Evolutionary conservation across 768 basidiomycete genomes (phyloP).

Genomic region (Piloderma croceum): DNA sequence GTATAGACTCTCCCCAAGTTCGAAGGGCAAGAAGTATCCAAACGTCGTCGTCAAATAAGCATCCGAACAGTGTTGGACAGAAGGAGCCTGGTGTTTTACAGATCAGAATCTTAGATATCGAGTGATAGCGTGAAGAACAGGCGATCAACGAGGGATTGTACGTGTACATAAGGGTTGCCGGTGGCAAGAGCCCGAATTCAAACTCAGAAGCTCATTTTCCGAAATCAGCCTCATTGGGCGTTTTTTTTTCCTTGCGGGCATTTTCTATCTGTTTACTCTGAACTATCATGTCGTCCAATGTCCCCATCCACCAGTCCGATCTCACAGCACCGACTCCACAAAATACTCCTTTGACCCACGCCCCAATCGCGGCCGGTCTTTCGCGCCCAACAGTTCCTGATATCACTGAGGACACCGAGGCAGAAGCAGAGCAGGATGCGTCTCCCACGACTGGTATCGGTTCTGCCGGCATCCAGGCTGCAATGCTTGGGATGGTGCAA

Average conservation of each 20-base stretch:
- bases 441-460: constrained; percentile 26
- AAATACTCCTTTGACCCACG: constrained; percentile 83
- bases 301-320: constrained; percentile 54
- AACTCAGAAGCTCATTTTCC: too few relatives aligned
- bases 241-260: constrained; percentile 18
- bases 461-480: constrained; percentile 45
- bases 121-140: too few relatives aligned
- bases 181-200: too few relatives aligned
- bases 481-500: constrained; percentile 83
- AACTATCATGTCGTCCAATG: constrained; percentile 57
- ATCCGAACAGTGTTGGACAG: too few relatives aligned
- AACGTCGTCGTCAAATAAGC: too few relatives aligned
- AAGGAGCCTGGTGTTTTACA: too few relatives aligned
- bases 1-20: too few relatives aligned
- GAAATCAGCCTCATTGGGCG: too few relatives aligned
- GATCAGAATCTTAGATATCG: too few relatives aligned
- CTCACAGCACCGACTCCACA: constrained; percentile 88
- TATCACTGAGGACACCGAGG: constrained; percentile 77
- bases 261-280: constrained; percentile 1
- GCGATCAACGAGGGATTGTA: too few relatives aligned
- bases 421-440: constrained; percentile 52
- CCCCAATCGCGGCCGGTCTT: constrained; percentile 72
- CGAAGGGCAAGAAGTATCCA: too few relatives aligned
- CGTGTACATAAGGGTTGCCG: too few relatives aligned
- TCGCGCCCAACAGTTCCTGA: constrained; percentile 87